Evolutionary conservation across 2,329 filamentous ascomycete species (phyloP), one percentile per base, ranked within the genome.

Genomic region (Cladosporium velox): DNA sequence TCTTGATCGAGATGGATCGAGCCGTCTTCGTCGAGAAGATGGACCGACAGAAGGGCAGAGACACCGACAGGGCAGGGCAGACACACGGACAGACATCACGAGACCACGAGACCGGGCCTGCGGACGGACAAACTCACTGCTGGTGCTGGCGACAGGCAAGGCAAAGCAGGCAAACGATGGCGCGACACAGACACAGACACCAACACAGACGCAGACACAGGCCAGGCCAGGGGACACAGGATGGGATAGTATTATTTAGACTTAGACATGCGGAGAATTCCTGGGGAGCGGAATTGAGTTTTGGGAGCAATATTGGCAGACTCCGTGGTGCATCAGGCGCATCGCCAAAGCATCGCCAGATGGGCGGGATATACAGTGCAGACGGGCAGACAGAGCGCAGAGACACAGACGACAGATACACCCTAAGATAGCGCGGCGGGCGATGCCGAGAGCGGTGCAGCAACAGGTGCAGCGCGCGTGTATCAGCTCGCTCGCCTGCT

Each of bases 221-320:
- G 41, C n/a, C 41, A 47, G 41, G 41, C 41, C 41, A 47, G 41
- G 41, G 41, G 41, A 24, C 41, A 47, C 41, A 47, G n/a, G n/a
- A 47, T 47, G 41, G 41, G 41, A 35, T 35, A 35, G n/a, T 44
- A 18, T 41, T n/a, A 44, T 47, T 47, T 47, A 47, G 41, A 47
- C 30, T 58, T 18, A 59, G 38, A 41, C 57, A 44, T 30, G 57
- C 57, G 57, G 57, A 62, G 44, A 26, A 28, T 52, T 62, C 59
- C 59, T 52, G 35, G 38, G 41, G 59, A 55, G 52, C 52, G n/a
- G 30, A 28, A 49, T 61, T 61, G 59, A 61, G 21, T 61, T 61
- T 60, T 49, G 38, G 26, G 11, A 12, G 30, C 38, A 44, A n/a
- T 44, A 44, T 44, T 44, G 34, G 34, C 34, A 35, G 34, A 15